Base-by-base conservation (phyloP, 306 rosid species). In the Parietaria judaica region DNA sequence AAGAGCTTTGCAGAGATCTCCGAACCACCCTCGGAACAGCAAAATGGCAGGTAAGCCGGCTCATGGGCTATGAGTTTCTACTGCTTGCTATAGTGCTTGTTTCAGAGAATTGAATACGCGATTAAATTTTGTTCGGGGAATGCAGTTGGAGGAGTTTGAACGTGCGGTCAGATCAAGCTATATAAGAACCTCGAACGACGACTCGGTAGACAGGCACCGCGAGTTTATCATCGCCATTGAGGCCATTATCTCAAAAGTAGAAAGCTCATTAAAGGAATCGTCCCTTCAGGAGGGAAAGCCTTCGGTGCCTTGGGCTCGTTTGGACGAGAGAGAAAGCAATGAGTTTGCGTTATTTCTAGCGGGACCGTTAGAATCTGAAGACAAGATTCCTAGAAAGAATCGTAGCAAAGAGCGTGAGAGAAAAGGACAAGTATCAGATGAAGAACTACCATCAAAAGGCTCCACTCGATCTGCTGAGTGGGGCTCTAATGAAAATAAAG, bases 71-170 rank as follows among this genome's bases (percentile, higher is more conserved):
- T 3, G 8, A 66, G 48, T 56, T 45, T 15, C 66, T 46, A 14
- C 56, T 56, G 39, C 46, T 47, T 37, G 39, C 63, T 14, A 1
- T 13, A 51, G 8, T 58, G 41, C 23, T 51, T 52, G 14, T 61
- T 59, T 62, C 53, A 49, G 48, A 39, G 38, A 37, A 16, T 55
- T 65, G 66, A 58, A 34, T 52, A 11, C 58, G 36, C 72, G 73
- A 48, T 63, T 63, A 57, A 71, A 36, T 66, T 49, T 68, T 73
- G 58, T 59, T 44, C 70, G 66, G 64, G 47, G 53, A 65, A 68
- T 73, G 90, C 81, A 92, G 99, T 81, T 88, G 66, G 99, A 92
- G 51, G 99, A 88, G 76, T 92, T 92, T 55, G 83, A 71, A 17
- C 74, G 74, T 48, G 99, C 99, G 0, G 94, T 81, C 34, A 72